Base-by-base conservation (phyloP, 1,139 yeast genomes). In the Geotrichum cucujoidarum region DNA sequence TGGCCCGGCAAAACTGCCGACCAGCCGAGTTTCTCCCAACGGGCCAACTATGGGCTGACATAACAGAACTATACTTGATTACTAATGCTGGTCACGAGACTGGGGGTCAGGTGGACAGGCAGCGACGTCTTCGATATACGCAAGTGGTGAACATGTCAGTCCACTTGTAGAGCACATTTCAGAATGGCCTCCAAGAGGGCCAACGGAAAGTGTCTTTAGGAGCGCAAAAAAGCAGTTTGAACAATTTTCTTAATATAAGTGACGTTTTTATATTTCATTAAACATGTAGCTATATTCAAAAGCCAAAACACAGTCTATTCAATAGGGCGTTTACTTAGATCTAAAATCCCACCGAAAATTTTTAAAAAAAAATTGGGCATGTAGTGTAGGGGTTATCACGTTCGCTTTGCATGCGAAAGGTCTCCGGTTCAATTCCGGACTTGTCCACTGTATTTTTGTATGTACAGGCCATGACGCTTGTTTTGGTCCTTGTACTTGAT, bases 341-440 rank as follows among this genome's bases (percentile, higher is more conserved):
- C 14, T 11, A 29, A 16, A 6, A 16, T 11, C 3, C 6, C 13
- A 1, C 14, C 4, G n/a, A 21, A 38, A 24, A 25, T n/a, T n/a
- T n/a, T n/a, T n/a, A n/a, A n/a, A n/a, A n/a, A n/a, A n/a, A n/a
- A n/a, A 41, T 21, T 16, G 48, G 48, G 48, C 48, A 42, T 45
- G 48, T 45, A 45, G 48, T 45, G 48, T 45, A 45, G 48, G 32
- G 48, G 48, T 40, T 45, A 45, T 45, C 48, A 40, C 48, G 48
- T 45, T 40, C 39, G 45, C 44, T 45, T 45, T 37, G 48, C 48
- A 45, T 40, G 44, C 40, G 39, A 40, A 45, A 45, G 48, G 48
- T 45, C 48, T 40, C 48, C 48, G 48, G 48, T 45, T 45, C 48
- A 40, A 45, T 40, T 45, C 48, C 48, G 48, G 48, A 40, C 48